These are phyloP conservation scores for Nasturtium officinale DNA, from an alignment of 345 rosid species.

Conservation along the genomic window DNA sequence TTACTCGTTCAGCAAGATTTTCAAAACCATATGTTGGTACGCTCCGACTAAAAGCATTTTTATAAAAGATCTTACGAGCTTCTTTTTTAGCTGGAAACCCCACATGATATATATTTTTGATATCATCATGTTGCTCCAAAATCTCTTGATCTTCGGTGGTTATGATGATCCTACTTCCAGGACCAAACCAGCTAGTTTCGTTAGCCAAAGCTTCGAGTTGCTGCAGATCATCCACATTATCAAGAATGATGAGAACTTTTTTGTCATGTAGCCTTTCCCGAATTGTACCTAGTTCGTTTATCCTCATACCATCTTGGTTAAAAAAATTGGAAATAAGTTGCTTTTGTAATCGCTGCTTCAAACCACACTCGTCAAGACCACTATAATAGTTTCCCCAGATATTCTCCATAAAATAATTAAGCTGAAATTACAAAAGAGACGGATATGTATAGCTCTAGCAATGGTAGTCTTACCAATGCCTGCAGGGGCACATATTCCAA, in stretches of 20 bases:
- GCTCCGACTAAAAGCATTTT: background rate
- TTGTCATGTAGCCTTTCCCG: background rate
- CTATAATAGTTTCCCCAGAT: background rate
- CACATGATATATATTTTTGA: background rate
- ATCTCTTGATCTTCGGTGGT: background rate
- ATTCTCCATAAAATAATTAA: background rate
- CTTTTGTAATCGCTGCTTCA: background rate
- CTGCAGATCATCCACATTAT: background rate
- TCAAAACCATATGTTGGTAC: background rate
- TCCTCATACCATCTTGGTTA: background rate
- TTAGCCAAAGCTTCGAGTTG: background rate
- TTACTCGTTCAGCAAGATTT: background rate
- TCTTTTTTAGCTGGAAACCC: background rate
- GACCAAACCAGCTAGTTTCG: background rate
- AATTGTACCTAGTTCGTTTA: background rate
- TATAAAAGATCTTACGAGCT: background rate
- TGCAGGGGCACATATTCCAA: background rate
- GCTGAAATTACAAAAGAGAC: background rate
- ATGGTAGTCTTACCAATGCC: background rate
- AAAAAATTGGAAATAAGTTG: background rate
- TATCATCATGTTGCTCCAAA: background rate
- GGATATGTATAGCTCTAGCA: background rate
- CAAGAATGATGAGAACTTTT: background rate
- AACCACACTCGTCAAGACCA: background rate
- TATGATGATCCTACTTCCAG: background rate